phyloP scores from a whole-genome alignment of 2,329 filamentous ascomycete species.

The Scolecobasidium constrictum region DNA sequence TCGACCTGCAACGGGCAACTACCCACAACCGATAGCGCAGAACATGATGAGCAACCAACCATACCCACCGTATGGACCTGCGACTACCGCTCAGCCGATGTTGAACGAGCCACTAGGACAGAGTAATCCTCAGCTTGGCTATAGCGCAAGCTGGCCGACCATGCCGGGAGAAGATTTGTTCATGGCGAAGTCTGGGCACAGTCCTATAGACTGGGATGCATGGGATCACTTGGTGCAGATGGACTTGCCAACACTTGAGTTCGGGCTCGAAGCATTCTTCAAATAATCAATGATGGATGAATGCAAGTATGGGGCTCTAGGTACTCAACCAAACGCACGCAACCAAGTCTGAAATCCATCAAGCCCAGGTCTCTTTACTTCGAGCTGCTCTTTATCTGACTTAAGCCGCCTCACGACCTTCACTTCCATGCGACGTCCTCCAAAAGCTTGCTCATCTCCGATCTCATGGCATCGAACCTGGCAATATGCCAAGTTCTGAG shows the following conservation, averaged over 20 bases:
- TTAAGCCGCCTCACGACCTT: no score
- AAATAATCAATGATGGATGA: no score
- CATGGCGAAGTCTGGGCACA: not conserved
- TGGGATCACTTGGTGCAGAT: conserved; percentile 8
- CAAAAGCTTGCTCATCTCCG: no score
- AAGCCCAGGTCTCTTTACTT: no score
- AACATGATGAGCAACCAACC: not conserved
- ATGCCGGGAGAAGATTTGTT: not conserved
- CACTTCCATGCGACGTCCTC: no score
- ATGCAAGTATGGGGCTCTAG: no score
- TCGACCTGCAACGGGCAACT: not conserved
- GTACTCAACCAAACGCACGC: no score
- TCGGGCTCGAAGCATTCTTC: conserved; percentile 3
- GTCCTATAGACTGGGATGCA: conserved; percentile 5
- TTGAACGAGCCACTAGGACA: not conserved
- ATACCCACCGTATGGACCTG: not conserved
- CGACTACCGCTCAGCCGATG: not conserved
- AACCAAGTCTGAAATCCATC: no score
- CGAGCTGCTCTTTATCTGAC: no score
- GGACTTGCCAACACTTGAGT: conserved; percentile 3
- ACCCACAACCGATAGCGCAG: not conserved
- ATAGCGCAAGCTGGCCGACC: not conserved
- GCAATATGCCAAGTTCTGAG: no score
- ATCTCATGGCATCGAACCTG: no score
- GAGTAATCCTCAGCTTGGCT: not conserved